A percentile compares a stretch with the other conserved stretches of the same genome.
phyloP scores from a whole-genome alignment of 108 stramenopile genomes.

The Nitzschia inconspicua region DNA sequence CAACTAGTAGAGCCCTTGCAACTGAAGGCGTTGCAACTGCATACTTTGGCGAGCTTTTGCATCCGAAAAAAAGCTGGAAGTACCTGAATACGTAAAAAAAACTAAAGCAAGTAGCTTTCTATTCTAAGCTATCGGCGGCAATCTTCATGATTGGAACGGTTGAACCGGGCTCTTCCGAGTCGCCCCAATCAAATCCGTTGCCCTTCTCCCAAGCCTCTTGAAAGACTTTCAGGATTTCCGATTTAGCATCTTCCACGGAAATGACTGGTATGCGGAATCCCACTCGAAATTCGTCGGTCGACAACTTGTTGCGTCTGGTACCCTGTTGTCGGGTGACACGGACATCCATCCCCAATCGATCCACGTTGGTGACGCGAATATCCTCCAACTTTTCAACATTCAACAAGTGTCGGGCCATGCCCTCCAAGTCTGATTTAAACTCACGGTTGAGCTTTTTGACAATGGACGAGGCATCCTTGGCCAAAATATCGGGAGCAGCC shows the following conservation, averaged over 20 bases:
- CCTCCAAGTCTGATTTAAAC: slow-evolving; percentile 57
- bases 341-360: slow-evolving; percentile 94
- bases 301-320: slow-evolving; percentile 72
- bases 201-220: slow-evolving; percentile 98
- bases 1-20: too few relatives aligned
- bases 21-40: too few relatives aligned
- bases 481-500: slow-evolving; percentile 89
- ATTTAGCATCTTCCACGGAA: slow-evolving; percentile 96
- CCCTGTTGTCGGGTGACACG: slow-evolving; percentile 81
- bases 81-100: not conserved
- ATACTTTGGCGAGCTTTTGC: too few relatives aligned
- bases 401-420: slow-evolving; percentile 70
- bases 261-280: slow-evolving; percentile 91
- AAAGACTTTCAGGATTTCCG: slow-evolving; percentile 93
- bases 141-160: slow-evolving; percentile 78
- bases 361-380: slow-evolving; percentile 86
- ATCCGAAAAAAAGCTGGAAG: not conserved
- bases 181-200: slow-evolving; percentile 70
- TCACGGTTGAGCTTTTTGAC: slow-evolving; percentile 68
- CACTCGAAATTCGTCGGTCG: slow-evolving; percentile 94
- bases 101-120: slow-evolving; percentile 3
- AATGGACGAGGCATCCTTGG: slow-evolving; percentile 87
- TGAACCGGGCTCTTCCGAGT: slow-evolving; percentile 60
- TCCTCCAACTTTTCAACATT: slow-evolving; percentile 49
- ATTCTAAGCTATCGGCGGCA: slow-evolving; percentile 83